A percentile compares a stretch with the other conserved stretches of the same genome.
These are phyloP conservation scores for Grigorovia jiainica DNA, from an alignment of 805 yeast genomes.

Conservation along the genomic window DNA sequence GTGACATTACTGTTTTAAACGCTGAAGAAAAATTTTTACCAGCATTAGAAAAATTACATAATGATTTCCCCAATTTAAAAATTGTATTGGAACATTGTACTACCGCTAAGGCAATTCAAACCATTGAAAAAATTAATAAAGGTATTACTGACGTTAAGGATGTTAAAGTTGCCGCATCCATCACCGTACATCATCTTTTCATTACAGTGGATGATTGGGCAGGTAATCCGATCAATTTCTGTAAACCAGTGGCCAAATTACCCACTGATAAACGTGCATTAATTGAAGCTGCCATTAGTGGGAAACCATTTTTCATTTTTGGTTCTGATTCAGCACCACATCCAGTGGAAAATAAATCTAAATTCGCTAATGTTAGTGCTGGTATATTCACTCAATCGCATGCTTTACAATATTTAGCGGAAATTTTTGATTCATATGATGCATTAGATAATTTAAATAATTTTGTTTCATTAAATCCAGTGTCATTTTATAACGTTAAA, in stretches of 20 bases:
- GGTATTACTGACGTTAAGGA: slow-evolving; percentile 27
- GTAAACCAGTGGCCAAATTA: slow-evolving; percentile 95
- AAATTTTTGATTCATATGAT: slow-evolving; percentile 62
- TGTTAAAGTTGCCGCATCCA: slow-evolving; percentile 75
- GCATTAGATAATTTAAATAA: slow-evolving; percentile 56
- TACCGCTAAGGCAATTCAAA: slow-evolving; percentile 75
- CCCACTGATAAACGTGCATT: slow-evolving; percentile 78
- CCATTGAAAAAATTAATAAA: slow-evolving; percentile 57
- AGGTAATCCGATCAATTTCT: slow-evolving; percentile 87
- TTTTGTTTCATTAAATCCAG: slow-evolving; percentile 72
- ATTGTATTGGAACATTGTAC: slow-evolving; percentile 94
- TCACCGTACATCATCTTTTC: slow-evolving; percentile 90
- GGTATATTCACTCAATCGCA: slow-evolving; percentile 90
- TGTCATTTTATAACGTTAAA: slow-evolving; percentile 54
- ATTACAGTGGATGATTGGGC: slow-evolving; percentile 94
- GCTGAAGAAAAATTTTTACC: slow-evolving; percentile 93
- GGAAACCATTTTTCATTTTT: slow-evolving; percentile 86
- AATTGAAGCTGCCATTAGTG: slow-evolving; percentile 81
- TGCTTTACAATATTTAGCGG: slow-evolving; percentile 77
- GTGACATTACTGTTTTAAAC: slow-evolving; percentile 78
- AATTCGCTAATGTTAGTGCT: slow-evolving; percentile 84
- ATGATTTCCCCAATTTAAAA: slow-evolving; percentile 75
- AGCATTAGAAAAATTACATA: slow-evolving; percentile 67
- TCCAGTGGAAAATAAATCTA: slow-evolving; percentile 69
- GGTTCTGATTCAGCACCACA: slow-evolving; percentile 99